Conservation (phyloP, 2,329 filamentous ascomycete genomes). For the Colletotrichum sp. region DNA sequence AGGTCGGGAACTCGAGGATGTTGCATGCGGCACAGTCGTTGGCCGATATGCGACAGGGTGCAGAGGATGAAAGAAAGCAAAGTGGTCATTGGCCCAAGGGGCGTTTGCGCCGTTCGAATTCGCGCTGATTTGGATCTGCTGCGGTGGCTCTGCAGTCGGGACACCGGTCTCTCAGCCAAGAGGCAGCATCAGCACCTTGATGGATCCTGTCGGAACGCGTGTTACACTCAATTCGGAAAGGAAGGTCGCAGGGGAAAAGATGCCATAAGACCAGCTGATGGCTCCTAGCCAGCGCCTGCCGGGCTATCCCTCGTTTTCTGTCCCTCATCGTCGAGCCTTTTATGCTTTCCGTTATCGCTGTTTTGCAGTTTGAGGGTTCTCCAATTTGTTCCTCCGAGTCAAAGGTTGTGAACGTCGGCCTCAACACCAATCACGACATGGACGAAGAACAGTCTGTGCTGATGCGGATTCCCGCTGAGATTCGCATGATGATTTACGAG, state of each 20-base stretch:
- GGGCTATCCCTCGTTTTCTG: neutral
- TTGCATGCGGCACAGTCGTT: slow-evolving; percentile 6
- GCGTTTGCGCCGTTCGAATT: neutral
- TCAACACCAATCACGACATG: neutral
- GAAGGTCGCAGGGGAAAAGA: neutral
- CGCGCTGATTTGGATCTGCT: neutral
- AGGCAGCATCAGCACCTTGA: slow-evolving; percentile 14
- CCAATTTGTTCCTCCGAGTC: neutral
- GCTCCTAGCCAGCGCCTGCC: neutral
- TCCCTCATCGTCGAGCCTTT: neutral
- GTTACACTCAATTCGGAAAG: neutral
- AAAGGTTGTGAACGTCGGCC: neutral
- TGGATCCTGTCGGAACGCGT: neutral
- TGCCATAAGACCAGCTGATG: slow-evolving; percentile 14
- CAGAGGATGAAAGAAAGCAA: neutral
- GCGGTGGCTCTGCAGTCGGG: neutral
- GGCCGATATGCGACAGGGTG: neutral
- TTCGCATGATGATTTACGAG: slow-evolving; percentile 48
- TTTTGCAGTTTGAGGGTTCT: neutral
- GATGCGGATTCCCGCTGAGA: slow-evolving; percentile 43
- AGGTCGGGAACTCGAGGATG: neutral
- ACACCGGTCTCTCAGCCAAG: neutral
- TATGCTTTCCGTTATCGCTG: neutral
- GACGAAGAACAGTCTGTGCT: slow-evolving; percentile 9
- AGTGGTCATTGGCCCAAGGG: neutral